Evolutionary conservation across 805 yeast species (phyloP).

Genomic region (Candida krabiensis): DNA sequence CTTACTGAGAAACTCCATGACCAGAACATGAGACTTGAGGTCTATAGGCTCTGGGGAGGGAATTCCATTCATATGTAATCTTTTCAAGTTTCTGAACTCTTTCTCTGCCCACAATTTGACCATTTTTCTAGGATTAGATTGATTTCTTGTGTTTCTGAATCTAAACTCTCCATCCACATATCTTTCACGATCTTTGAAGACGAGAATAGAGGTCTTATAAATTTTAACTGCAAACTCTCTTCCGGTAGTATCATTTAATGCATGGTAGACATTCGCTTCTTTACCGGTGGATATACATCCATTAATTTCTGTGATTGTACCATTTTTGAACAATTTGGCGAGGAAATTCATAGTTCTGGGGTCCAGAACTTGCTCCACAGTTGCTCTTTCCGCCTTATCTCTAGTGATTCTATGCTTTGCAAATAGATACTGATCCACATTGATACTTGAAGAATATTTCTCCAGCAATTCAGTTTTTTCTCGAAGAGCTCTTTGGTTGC

Average conservation of each 20-base stretch:
- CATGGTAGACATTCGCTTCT: conserved; percentile 98
- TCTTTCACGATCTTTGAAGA: conserved; percentile 95
- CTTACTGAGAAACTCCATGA: conserved; percentile 84
- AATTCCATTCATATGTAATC: conserved; percentile 74
- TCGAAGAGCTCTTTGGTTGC: conserved; percentile 14
- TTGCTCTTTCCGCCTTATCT: conserved; percentile 92
- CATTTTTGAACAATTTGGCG: conserved; percentile 77
- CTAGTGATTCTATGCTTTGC: conserved; percentile 60
- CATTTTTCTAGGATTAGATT: conserved; percentile 95
- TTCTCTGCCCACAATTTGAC: conserved; percentile 98
- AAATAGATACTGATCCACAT: conserved; percentile 56
- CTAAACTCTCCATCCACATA: conserved; percentile 96
- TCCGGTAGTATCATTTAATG: conserved; percentile 44
- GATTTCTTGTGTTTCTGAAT: conserved; percentile 79
- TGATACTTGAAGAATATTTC: conserved; percentile 65
- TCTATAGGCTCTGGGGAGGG: conserved; percentile 95
- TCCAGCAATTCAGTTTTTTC: conserved; percentile 53
- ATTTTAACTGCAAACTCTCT: conserved; percentile 86
- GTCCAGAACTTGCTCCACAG: conserved; percentile 94
- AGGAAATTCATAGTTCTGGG: conserved; percentile 88
- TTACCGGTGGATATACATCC: conserved; percentile 97
- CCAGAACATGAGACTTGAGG: conserved; percentile 83
- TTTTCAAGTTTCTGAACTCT: conserved; percentile 88
- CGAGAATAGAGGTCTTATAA: conserved; percentile 92
- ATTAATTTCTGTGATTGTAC: conserved; percentile 79